phyloP scores from a whole-genome alignment of 805 yeast species.

The Schizosaccharomyces lindneri region DNA sequence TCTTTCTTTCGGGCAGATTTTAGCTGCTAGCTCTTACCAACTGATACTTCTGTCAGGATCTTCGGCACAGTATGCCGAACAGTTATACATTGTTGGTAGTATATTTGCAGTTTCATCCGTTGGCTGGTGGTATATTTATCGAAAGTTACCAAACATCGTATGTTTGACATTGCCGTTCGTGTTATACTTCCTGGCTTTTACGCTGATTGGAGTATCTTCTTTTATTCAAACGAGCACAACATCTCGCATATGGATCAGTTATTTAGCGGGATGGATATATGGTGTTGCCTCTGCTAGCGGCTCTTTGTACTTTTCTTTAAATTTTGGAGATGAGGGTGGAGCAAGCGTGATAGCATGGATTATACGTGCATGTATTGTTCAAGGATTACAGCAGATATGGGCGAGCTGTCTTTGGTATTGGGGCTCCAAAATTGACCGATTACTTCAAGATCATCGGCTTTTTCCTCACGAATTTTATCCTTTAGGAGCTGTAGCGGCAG shows the following conservation, averaged over 20 bases:
- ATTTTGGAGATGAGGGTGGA: constrained; percentile 2
- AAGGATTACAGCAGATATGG: constrained; percentile 1
- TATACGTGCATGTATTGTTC: not conserved
- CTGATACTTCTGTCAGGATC: not conserved
- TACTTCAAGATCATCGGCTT: not conserved
- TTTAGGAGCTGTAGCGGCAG: not conserved
- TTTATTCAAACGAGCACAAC: not conserved
- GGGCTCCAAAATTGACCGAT: not conserved
- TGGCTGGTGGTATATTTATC: not conserved
- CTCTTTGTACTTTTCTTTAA: not conserved
- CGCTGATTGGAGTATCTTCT: not conserved
- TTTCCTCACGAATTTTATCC: not conserved
- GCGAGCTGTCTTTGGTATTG: not conserved
- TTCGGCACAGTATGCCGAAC: not conserved
- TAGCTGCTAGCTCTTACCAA: constrained; percentile 1
- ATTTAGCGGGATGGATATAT: not conserved
- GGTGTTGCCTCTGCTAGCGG: constrained; percentile 1
- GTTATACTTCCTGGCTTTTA: not conserved
- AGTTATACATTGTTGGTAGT: not conserved
- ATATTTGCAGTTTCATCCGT: not conserved
- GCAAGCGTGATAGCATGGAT: not conserved
- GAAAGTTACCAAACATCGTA: not conserved
- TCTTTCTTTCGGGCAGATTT: not conserved
- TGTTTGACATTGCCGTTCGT: not conserved
- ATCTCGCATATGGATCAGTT: not conserved